Evolutionary conservation across 2,329 filamentous ascomycete species (phyloP).

Genomic region (Penicillium sp.): DNA sequence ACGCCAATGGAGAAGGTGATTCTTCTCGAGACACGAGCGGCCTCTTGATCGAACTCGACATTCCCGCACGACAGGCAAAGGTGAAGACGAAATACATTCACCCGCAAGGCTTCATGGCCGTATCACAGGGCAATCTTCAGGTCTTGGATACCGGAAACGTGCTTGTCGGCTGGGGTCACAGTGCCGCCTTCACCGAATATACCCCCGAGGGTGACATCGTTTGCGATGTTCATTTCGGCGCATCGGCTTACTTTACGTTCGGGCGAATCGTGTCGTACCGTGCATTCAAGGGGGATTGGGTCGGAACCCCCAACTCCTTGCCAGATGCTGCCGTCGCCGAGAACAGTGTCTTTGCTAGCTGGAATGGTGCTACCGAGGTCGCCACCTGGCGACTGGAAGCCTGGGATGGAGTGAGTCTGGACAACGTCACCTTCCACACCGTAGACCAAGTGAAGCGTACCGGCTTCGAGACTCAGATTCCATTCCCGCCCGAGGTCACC

Average conservation of each 20-base stretch:
- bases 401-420: slow-evolving; percentile 14
- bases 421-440: slow-evolving; percentile 14
- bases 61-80: slow-evolving; percentile 4
- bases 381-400: slow-evolving; percentile 24
- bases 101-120: slow-evolving; percentile 16
- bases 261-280: slow-evolving; percentile 53
- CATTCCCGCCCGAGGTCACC: slow-evolving; percentile 5
- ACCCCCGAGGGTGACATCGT: slow-evolving; percentile 19
- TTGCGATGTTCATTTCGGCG: slow-evolving; percentile 34
- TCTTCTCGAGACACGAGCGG: slow-evolving; percentile 16
- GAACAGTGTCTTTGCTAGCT: slow-evolving; percentile 28
- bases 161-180: slow-evolving; percentile 50
- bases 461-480: slow-evolving; percentile 23
- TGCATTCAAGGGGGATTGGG: slow-evolving; percentile 51
- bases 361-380: slow-evolving; percentile 38
- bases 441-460: slow-evolving; percentile 13
- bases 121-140: slow-evolving; percentile 21
- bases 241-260: slow-evolving; percentile 44
- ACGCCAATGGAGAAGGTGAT: slow-evolving; percentile 15
- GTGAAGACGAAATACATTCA: slow-evolving; percentile 15
- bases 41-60: slow-evolving; percentile 15
- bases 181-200: slow-evolving; percentile 49
- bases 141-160: slow-evolving; percentile 39
- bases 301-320: slow-evolving; percentile 43
- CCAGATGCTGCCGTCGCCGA: slow-evolving; percentile 21